Conservation (phyloP, 2,329 filamentous ascomycete species). For the Sporothrix inflata region DNA sequence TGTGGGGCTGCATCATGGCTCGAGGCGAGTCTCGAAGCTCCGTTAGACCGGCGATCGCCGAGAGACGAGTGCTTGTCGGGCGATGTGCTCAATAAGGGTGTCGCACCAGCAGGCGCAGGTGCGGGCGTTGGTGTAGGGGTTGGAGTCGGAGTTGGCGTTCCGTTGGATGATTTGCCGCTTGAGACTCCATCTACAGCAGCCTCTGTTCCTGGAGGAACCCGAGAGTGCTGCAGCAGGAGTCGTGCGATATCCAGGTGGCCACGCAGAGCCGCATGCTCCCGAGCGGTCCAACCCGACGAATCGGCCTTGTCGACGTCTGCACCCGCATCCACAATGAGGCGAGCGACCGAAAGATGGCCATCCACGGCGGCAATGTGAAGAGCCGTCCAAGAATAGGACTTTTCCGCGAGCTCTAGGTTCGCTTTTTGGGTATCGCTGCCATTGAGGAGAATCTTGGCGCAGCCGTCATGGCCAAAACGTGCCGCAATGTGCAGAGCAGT, state of each 20-base stretch:
- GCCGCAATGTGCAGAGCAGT: constrained; percentile 91
- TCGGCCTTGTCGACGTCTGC: constrained; percentile 76
- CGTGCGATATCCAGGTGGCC: constrained; percentile 83
- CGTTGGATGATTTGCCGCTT: not conserved
- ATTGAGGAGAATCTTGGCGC: constrained; percentile 73
- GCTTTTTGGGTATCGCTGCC: constrained; percentile 70
- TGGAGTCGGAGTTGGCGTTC: not conserved
- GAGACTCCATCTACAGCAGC: constrained; percentile 33
- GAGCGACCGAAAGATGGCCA: constrained; percentile 74
- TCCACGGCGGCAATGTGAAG: constrained; percentile 91
- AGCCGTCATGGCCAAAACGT: constrained; percentile 81
- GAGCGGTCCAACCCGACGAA: constrained; percentile 90
- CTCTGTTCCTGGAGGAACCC: constrained; percentile 37
- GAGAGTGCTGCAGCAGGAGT: constrained; percentile 62
- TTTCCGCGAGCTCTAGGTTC: constrained; percentile 67
- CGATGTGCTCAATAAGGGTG: constrained; percentile 47
- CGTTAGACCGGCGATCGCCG: constrained; percentile 60
- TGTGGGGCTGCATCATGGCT: constrained; percentile 40
- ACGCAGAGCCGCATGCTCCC: constrained; percentile 87
- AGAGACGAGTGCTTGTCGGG: constrained; percentile 61
- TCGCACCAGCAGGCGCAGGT: constrained; percentile 11
- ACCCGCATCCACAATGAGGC: constrained; percentile 76
- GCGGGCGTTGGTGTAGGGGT: not conserved
- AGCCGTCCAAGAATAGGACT: constrained; percentile 92
- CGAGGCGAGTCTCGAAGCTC: constrained; percentile 48